These are phyloP conservation scores for Aspergillus tanneri DNA, from an alignment of 2,329 filamentous ascomycete genomes.

Conservation along the genomic window DNA sequence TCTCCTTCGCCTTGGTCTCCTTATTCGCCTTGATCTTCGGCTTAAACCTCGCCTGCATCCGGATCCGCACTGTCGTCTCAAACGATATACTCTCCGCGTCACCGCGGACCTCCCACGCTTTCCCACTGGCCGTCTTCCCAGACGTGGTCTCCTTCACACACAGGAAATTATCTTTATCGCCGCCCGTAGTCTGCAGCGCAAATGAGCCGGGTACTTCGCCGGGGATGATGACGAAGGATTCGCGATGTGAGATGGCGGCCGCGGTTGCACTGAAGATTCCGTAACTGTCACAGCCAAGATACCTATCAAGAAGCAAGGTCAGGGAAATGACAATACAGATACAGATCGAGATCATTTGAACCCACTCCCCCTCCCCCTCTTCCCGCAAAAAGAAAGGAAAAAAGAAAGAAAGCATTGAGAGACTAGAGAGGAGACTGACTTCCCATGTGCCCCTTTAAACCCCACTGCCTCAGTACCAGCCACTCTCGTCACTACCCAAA, in stretches of 20 bases:
- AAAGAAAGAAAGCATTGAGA: neutral
- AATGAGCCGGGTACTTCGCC: slow-evolving; percentile 69
- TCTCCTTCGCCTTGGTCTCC: slow-evolving; percentile 78
- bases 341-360: neutral
- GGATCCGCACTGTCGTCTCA: slow-evolving; percentile 71
- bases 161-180: slow-evolving; percentile 66
- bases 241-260: slow-evolving; percentile 79
- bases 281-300: slow-evolving; percentile 80
- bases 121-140: slow-evolving; percentile 44
- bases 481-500: slow-evolving; percentile 86
- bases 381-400: neutral
- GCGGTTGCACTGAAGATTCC: slow-evolving; percentile 73
- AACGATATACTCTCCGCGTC: slow-evolving; percentile 69
- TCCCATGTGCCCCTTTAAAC: slow-evolving; percentile 88
- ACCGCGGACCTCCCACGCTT: slow-evolving; percentile 67
- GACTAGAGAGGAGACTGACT: slow-evolving; percentile 47
- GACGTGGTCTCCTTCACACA: slow-evolving; percentile 54
- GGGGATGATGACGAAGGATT: slow-evolving; percentile 71
- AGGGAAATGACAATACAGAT: too few species aligned
- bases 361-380: neutral
- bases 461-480: slow-evolving; percentile 77
- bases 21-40: slow-evolving; percentile 74
- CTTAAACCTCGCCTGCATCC: slow-evolving; percentile 96
- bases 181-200: slow-evolving; percentile 62
- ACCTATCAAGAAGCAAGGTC: too few species aligned